Evolutionary conservation across 352 stramenopile genomes (phyloP).

Genomic region (Pythium pyrilobum): DNA sequence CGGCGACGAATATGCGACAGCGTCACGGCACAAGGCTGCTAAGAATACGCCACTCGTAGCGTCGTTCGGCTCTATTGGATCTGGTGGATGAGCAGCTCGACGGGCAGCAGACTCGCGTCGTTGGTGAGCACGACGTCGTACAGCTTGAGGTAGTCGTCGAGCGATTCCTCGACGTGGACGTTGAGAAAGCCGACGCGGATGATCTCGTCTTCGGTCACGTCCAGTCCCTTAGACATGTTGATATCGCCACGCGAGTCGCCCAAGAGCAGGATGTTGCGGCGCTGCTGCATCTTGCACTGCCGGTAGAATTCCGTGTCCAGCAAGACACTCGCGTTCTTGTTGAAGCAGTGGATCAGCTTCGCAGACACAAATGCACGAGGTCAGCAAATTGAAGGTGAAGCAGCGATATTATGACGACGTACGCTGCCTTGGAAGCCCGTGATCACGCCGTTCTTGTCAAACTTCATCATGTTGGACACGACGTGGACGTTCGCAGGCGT

Average conservation of each 20-base stretch:
- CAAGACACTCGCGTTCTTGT: constrained; percentile 73
- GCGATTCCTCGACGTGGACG: constrained; percentile 49
- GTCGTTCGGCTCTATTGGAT: constrained; percentile 24
- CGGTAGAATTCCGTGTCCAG: constrained; percentile 55
- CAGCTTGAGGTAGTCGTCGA: constrained; percentile 57
- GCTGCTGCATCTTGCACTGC: constrained; percentile 38
- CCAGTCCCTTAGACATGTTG: constrained; percentile 49
- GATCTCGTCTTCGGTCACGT: constrained; percentile 41
- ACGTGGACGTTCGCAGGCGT: constrained; percentile 57
- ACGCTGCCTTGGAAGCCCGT: constrained; percentile 51
- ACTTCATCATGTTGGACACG: constrained; percentile 76
- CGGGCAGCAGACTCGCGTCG: constrained; percentile 45
- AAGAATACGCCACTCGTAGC: constrained; percentile 1
- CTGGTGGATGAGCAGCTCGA: constrained; percentile 45
- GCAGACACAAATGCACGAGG: neutral
- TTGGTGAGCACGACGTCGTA: constrained; percentile 70
- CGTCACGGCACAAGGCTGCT: neutral
- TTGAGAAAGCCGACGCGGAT: constrained; percentile 71
- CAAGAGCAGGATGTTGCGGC: constrained; percentile 59
- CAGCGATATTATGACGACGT: neutral
- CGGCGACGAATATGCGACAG: neutral
- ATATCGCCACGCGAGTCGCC: constrained; percentile 61
- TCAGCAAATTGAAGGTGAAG: neutral
- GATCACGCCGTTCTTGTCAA: constrained; percentile 35
- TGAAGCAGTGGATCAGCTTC: constrained; percentile 63